Evolutionary conservation across 2,329 filamentous ascomycete species (phyloP).

Genomic region (Simplicillium sp.): DNA sequence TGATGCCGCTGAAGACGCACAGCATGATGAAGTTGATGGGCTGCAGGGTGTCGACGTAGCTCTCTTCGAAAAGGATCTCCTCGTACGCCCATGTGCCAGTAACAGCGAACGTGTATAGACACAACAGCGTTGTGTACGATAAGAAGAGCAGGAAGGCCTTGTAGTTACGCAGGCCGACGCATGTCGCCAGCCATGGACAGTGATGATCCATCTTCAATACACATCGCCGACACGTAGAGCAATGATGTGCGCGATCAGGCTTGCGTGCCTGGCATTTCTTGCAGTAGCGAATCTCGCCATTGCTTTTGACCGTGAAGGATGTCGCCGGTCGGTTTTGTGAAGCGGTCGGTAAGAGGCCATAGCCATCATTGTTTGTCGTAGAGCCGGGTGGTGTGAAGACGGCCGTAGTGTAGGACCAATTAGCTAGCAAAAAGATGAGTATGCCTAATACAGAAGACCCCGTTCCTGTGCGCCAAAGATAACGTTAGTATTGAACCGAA

Average conservation of each 20-base stretch:
- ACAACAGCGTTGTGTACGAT: conserved; percentile 80
- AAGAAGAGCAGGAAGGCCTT: conserved; percentile 92
- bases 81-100: conserved; percentile 75
- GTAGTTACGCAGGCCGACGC: conserved; percentile 88
- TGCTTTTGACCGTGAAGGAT: conserved; percentile 85
- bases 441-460: conserved; percentile 55
- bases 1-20: conserved; percentile 79
- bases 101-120: conserved; percentile 70
- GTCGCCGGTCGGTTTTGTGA: conserved; percentile 51
- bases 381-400: conserved; percentile 87
- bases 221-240: conserved; percentile 86
- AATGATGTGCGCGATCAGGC: conserved; percentile 93
- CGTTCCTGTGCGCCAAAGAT: conserved; percentile 29
- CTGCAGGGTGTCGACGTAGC: conserved; percentile 66
- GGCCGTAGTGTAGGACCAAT: conserved; percentile 83
- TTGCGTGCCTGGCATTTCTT: conserved; percentile 96
- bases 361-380: conserved; percentile 56
- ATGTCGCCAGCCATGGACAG: conserved; percentile 95
- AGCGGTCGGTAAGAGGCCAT: conserved; percentile 62
- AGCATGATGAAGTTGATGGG: conserved; percentile 89
- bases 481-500: conserved; percentile 9
- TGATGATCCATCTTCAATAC: conserved; percentile 99
- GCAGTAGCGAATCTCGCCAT: conserved; percentile 80
- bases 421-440: conserved; percentile 66
- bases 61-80: conserved; percentile 65